Base-by-base conservation (phyloP, 106 monocot genomes). In the Iris macrosiphon region DNA sequence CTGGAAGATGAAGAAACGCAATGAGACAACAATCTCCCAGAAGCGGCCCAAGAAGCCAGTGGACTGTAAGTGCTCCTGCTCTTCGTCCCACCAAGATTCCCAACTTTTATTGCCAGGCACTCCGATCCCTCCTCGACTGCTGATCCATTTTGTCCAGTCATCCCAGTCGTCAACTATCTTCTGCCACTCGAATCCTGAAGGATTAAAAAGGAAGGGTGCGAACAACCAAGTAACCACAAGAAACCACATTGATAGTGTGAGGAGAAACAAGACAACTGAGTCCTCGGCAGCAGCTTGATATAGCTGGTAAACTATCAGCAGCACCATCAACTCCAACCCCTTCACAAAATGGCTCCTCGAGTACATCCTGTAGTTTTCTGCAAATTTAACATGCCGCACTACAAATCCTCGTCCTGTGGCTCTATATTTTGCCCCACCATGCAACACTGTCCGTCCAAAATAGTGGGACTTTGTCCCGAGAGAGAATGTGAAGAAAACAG, bases 1-100 rank as follows among this genome's bases (percentile, higher is more conserved):
- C 59, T 98, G 98, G 63, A 87, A 98, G 15, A 91, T n/a, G 63
- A 91, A 77, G 72, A 98, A 98, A 2, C 98, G 76, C 19, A 98
- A 42, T 23, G 86, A 83, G 32, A 98, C 78, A 25, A 98, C 14
- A 26, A 91, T 83, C 72, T 98, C 98, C 83, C 86, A 91, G 49
- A 98, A 62, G 8, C 83, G 63, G 1, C 98, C 98, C 17, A 91
- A 30, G 18, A 87, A 60, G 19, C 91, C 83, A 5, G 98, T 87
- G 15, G 75, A 81, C 47, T 65, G 64, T 51, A 98, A 66, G 57
- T 98, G 98, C 30, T 98, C 98, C 56, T 98, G 98, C 31, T 98
- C 98, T 39, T 91, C 91, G 8, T 90, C 81, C 98, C 91, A 99
- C 98, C 98, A 99, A 0, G 91, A 91, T 29, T 99, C 98, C 98